Evolutionary conservation across 331 rosid genomes (phyloP), one percentile per base, ranked within the genome.

Genomic region (Dryas integrifolia): DNA sequence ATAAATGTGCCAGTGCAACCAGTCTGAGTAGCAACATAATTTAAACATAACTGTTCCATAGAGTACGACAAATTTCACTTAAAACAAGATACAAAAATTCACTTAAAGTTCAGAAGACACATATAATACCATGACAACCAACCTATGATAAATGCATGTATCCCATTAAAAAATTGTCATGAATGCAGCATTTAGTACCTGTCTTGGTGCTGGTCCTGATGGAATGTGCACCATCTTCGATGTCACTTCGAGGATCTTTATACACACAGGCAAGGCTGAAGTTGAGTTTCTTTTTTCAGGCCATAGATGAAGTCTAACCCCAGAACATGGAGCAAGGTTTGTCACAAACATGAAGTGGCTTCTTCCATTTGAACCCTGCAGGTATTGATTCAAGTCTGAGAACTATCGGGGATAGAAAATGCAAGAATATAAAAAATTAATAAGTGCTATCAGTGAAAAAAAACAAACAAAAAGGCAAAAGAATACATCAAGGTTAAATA

Each of bases 121-220:
- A 72, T 5, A 3, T 62, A 35, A 12, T 46, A 15, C 15, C 35
- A 75, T 12, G 18, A 67, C 65, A 81, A 67, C 12, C 12, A 79
- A 48, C 38, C 53, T 5, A 26, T 51, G 9, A 58, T 7, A 55
- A 12, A 57, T 6, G 48, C 13, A 11, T 16, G 35, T 50, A 55
- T 68, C 0, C 53, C 48, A 38, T 49, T 45, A 18, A n/a, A 41
- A 60, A 60, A 15, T n/a, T 15, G 11, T 21, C 69, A 18, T 11
- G 41, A 70, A 74, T 43, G 58, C 44, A 70, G 38, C 48, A 72
- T 44, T 60, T 51, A 67, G 59, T 81, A 95, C 99, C 90, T 89
- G 99, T 67, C 87, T 85, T 64, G 99, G 99, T 82, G 99, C 93
- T 38, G 99, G 97, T 53, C 96, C 97, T 51, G 99, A 92, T 78